Evolutionary conservation across 1,284 basidiomycete genomes (phyloP).

Genomic region (Schizophyllum amplum): DNA sequence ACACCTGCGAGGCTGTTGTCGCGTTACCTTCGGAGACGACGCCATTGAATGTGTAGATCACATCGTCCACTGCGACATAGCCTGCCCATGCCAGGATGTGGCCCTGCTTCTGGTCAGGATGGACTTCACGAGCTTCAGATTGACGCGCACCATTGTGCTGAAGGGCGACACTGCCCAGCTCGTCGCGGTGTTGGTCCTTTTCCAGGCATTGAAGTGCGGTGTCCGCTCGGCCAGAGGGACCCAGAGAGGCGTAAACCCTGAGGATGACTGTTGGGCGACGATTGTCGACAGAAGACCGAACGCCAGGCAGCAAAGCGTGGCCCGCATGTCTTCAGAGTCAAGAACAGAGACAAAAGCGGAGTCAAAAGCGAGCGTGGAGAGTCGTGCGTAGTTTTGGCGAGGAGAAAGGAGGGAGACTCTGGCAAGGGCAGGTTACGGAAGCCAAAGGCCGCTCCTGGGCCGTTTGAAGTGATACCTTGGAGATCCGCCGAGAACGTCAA

Average conservation of each 20-base stretch:
- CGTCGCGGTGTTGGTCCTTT: not conserved
- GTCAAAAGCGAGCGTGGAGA: too few relatives aligned
- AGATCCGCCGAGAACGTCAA: too few relatives aligned
- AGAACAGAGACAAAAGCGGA: too few relatives aligned
- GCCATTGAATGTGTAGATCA: constrained; percentile 10
- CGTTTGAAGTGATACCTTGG: too few relatives aligned
- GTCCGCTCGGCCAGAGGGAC: constrained; percentile 54
- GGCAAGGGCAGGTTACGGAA: too few relatives aligned
- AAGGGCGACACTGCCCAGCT: constrained; percentile 38
- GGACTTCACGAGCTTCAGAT: not conserved
- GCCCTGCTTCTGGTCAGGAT: not conserved
- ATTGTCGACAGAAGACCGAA: not conserved
- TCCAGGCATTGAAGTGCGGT: constrained; percentile 60
- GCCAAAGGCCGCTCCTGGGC: too few relatives aligned
- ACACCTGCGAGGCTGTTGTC: constrained; percentile 11
- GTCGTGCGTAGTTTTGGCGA: not conserved
- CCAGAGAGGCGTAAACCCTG: constrained; percentile 42
- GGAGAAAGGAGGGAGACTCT: not conserved
- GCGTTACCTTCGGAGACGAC: constrained; percentile 30
- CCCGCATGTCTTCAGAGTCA: not conserved
- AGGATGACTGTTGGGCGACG: not conserved
- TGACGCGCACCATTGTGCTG: constrained; percentile 29
- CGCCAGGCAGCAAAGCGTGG: not conserved
- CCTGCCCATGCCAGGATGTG: constrained; percentile 28
- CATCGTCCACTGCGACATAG: constrained; percentile 30